Evolutionary conservation across 768 basidiomycete genomes (phyloP), one percentile per base, ranked within the genome.

Genomic region (Wakefieldia striispora): DNA sequence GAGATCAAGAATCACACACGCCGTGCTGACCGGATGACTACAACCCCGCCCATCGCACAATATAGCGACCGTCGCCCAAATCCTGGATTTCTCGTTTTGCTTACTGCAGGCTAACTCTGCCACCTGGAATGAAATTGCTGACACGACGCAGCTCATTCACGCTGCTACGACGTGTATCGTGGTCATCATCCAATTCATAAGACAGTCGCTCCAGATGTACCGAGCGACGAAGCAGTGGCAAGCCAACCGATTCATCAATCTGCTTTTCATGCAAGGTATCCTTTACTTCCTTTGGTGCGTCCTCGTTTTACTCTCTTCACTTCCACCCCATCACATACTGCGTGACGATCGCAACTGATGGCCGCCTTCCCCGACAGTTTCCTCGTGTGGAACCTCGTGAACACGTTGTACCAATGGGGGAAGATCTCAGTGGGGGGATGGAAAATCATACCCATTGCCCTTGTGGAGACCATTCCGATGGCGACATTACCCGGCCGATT

Each of bases 231-330:
- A 37, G 2, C 42, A 29, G 29, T 29, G 29, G 29, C 29, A 29
- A 29, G 2, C 29, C 29, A 29, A 29, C 12, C 29, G 11, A 13
- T 50, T 41, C 23, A 50, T 50, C 34, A 36, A 41, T 6, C 4
- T 53, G 34, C 31, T 53, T 12, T 21, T 41, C 3, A 19, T 27
- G 26, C 24, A 53, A 33, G 43, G 52, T 2, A 17, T 45, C 23
- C 8, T 53, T 19, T 53, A 53, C 38, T 50, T 50, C 14, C 4
- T 53, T n/a, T 6, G 19, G 48, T 53, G 45, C 4, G 47, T 40
- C 29, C 8, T 14, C 19, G n/a, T 21, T 23, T 11, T 31, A 34
- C 16, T 17, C 17, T 8, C 6, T 6, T 8, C 26, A 4, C 8
- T 23, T 12, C 29, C 29, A 10, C 23, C 23, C 35, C 27, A 19